phyloP scores from a whole-genome alignment of 805 yeast species.

The Torulaspora franciscae region DNA sequence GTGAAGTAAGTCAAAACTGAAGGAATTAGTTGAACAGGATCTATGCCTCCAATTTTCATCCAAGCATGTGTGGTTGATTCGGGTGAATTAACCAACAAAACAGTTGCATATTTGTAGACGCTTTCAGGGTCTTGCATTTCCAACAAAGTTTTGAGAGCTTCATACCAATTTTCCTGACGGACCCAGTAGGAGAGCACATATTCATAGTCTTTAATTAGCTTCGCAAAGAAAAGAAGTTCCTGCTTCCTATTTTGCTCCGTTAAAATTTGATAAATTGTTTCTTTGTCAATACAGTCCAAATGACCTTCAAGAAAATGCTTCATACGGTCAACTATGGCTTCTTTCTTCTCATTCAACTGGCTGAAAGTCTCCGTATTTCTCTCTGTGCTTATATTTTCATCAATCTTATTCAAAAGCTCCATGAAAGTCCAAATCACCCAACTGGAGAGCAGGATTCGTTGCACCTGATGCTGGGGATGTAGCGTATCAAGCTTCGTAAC shows the following conservation, averaged over 20 bases:
- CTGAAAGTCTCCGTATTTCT: conserved; percentile 21
- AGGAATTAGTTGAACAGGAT: conserved; percentile 65
- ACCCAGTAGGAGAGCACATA: conserved; percentile 68
- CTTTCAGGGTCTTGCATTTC: conserved; percentile 44
- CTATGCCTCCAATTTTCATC: conserved; percentile 51
- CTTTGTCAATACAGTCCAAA: conserved; percentile 51
- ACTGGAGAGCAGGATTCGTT: conserved; percentile 31
- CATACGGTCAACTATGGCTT: conserved; percentile 34
- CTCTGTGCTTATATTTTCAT: conserved; percentile 32
- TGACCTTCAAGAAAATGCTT: conserved; percentile 48
- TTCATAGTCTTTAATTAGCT: conserved; percentile 58
- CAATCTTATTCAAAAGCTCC: conserved; percentile 35
- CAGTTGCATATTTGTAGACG: conserved; percentile 65
- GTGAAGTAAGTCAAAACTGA: conserved; percentile 67
- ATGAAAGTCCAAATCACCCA: conserved; percentile 38
- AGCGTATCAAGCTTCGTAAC: conserved; percentile 38
- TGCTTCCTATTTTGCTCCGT: conserved; percentile 58
- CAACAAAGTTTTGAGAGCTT: conserved; percentile 56
- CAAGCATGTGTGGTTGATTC: conserved; percentile 69
- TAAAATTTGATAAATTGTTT: conserved; percentile 68
- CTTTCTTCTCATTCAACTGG: conserved; percentile 24
- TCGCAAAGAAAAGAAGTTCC: conserved; percentile 64
- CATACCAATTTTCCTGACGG: conserved; percentile 64
- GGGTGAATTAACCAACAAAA: conserved; percentile 64
- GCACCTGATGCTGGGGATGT: conserved; percentile 30